Base-by-base conservation (phyloP, 2,329 filamentous ascomycete species). In the Aureobasidium sp. region DNA sequence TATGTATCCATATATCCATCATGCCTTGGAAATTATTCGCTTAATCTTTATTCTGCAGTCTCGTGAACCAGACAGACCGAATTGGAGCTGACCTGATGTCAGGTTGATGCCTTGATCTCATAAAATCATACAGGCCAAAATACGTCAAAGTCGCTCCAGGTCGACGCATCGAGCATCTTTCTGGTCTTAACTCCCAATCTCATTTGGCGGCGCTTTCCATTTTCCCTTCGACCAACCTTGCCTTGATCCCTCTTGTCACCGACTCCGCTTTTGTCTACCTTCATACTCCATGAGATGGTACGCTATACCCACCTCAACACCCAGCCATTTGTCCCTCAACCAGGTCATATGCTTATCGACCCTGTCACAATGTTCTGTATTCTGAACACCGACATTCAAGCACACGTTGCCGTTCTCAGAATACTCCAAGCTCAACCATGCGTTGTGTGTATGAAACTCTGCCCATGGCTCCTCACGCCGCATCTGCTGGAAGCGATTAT, bases 301-400 rank as follows among this genome's bases (percentile, higher is more conserved):
- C 1, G 17, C 14, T 5, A 56, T 12, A 5, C 7, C 6, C 9
- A 56, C 39, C 2, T 31, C 39, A 0, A 7, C 15, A 5, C 52
- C 52, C 3, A 56, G 5, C 52, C 52, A 56, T 25, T 56, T 56
- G 9, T 42, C 39, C 17, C 52, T 56, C 52, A 56, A 56, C 52
- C 52, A 56, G 3, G 5, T 4, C 37, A 56, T 56, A 1, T 56
- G 52, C 12, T 22, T 56, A 12, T 44, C 27, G 4, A 56, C 44
- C 17, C 5, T 44, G 3, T 31, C 5, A 5, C 1, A 27, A 15
- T 56, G 52, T 25, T 34, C 17, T 11, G 2, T 5, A 15, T 20
- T 17, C n/a, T 44, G n/a, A 5, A 56, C 27, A 11, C 52, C 52
- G 5, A 44, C 52, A 29, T 14, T 22, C 17, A 56, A n/a, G 0